phyloP scores from a whole-genome alignment of 2,329 filamentous ascomycete genomes.

The Beauveria brongniartii region DNA sequence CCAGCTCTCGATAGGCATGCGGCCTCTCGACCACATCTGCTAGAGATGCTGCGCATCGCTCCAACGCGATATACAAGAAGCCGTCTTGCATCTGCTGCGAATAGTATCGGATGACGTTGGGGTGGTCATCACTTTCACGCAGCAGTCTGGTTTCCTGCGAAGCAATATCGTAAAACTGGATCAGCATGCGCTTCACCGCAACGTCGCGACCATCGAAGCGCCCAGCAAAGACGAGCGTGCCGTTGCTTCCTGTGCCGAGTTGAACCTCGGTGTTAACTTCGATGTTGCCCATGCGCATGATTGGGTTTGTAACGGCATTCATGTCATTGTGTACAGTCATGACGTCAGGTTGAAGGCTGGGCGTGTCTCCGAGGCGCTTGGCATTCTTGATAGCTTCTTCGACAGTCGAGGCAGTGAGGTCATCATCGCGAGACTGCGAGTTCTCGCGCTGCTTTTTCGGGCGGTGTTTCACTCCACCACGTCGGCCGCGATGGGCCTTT shows the following conservation, averaged over 20 bases:
- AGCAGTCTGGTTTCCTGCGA: slow-evolving; percentile 87
- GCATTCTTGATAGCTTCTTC: slow-evolving; percentile 55
- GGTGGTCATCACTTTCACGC: slow-evolving; percentile 89
- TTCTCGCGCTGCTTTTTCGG: slow-evolving; percentile 48
- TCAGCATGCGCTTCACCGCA: slow-evolving; percentile 93
- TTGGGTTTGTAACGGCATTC: slow-evolving; percentile 50
- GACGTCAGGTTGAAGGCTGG: slow-evolving; percentile 53
- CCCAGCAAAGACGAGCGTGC: slow-evolving; percentile 94
- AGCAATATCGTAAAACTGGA: slow-evolving; percentile 91
- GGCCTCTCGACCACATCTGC: slow-evolving; percentile 84
- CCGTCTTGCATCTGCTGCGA: slow-evolving; percentile 81
- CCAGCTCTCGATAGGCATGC: slow-evolving; percentile 56
- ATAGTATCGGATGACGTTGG: slow-evolving; percentile 92
- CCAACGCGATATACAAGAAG: slow-evolving; percentile 93
- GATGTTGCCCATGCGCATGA: slow-evolving; percentile 54
- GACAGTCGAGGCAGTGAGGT: slow-evolving; percentile 36
- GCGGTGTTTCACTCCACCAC: slow-evolving; percentile 62
- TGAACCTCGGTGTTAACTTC: slow-evolving; percentile 57
- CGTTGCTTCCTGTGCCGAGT: slow-evolving; percentile 78
- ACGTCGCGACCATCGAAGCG: slow-evolving; percentile 88
- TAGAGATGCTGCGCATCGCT: slow-evolving; percentile 87
- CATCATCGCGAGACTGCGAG: slow-evolving; percentile 42
- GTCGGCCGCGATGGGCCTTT: slow-evolving; percentile 61
- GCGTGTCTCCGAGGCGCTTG: slow-evolving; percentile 47
- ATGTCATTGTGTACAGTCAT: slow-evolving; percentile 50